These are phyloP conservation scores for Verbascum thapsus DNA, from an alignment of 257 asterid species.

Conservation along the genomic window DNA sequence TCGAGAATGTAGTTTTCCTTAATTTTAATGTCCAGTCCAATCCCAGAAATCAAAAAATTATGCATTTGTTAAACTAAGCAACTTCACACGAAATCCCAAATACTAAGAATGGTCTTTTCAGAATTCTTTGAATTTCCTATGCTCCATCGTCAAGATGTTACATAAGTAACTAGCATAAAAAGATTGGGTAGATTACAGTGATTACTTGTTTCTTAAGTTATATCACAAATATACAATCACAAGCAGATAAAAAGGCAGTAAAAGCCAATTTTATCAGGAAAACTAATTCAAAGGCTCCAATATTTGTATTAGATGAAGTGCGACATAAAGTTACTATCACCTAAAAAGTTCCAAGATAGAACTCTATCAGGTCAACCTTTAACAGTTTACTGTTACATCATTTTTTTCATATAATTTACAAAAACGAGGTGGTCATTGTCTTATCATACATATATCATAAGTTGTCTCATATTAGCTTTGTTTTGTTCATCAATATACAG, in stretches of 20 bases:
- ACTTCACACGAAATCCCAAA: background rate
- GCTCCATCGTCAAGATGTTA: background rate
- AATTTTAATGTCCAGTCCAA: background rate
- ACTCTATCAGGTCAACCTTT: background rate
- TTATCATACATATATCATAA: background rate
- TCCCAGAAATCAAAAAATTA: background rate
- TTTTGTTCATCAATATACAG: background rate
- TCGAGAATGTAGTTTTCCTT: background rate
- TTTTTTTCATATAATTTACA: background rate
- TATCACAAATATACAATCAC: background rate
- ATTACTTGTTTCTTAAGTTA: too few relatives aligned
- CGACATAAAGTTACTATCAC: conserved; percentile 5
- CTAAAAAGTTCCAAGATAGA: background rate
- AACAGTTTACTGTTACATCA: background rate
- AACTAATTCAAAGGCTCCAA: background rate
- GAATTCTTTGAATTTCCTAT: background rate
- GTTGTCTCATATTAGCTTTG: background rate
- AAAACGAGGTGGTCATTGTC: background rate
- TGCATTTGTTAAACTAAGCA: conserved; percentile 3
- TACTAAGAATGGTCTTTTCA: background rate
- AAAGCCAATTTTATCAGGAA: background rate
- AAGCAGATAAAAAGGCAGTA: background rate
- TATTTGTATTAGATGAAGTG: too few relatives aligned
- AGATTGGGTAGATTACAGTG: background rate
- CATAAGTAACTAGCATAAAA: background rate